Evolutionary conservation across 164 flowering plant species (phyloP), one percentile per base, ranked within the genome.

Genomic region (Berberis thunbergii): DNA sequence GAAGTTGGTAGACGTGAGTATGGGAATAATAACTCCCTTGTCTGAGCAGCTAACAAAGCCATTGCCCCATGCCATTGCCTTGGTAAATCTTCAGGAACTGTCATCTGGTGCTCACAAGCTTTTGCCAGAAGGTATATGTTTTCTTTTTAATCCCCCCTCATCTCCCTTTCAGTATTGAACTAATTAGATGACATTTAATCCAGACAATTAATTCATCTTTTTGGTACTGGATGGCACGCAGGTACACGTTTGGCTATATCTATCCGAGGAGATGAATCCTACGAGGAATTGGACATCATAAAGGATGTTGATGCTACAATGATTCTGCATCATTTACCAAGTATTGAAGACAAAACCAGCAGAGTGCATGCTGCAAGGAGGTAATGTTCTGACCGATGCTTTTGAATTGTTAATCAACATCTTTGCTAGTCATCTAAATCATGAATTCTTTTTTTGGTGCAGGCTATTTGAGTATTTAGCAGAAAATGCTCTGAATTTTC

Each of bases 291-390:
- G 63, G 85, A 83, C 58, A 70, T 83, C 64, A 83, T 93, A 59
- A 90, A 88, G 72, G 80, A 70, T 13, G 68, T 79, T 49, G 97
- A 86, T 75, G 85, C 87, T 45, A 85, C 85, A 39, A 85, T 93
- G 98, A 54, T 93, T 64, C 81, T 93, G 63, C 97, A 93, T 72
- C 80, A 84, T 61, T 67, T 93, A 54, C 96, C 98, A 54, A 72
- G 42, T 57, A 59, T 72, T 38, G 97, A 93, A 78, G 92, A 85
- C 7, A 86, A 84, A 75, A 75, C 76, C 67, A 78, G 98, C 80
- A 81, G 98, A 79, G 91, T 93, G 61, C 98, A 93, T 71, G 90
- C 97, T 45, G 98, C 92, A 54, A 83, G 98, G 74, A 88, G 98
- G 98, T 89, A 79, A 71, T 68, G 8, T 2, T 63, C 10, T 40